Conservation (phyloP, 2,329 filamentous ascomycete species). For the Colletotrichum sp. region DNA sequence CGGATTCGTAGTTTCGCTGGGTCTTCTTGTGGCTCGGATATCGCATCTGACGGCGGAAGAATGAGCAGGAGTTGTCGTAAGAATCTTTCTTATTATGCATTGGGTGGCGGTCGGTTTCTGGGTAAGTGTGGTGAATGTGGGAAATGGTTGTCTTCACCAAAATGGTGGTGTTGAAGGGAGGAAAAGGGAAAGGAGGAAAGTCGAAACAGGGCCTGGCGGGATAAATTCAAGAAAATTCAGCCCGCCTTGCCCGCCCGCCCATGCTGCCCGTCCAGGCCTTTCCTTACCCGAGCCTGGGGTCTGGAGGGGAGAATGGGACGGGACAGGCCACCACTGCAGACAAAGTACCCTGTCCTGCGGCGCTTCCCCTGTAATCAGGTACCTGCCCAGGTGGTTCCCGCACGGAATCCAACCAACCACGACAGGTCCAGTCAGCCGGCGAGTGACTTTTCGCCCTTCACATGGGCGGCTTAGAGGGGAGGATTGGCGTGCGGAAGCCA, state of each 20-base stretch:
- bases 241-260: not conserved
- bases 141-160: constrained; percentile 24
- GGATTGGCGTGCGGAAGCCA: constrained; percentile 17
- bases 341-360: not conserved
- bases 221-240: constrained; percentile 21
- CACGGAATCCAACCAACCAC: constrained; percentile 6
- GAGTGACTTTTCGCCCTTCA: constrained; percentile 17
- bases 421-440: constrained; percentile 11
- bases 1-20: constrained; percentile 53
- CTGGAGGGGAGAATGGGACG: not conserved
- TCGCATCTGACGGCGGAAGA: constrained; percentile 65
- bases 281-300: not conserved
- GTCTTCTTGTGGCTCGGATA: constrained; percentile 53
- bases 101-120: constrained; percentile 37
- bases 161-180: constrained; percentile 25
- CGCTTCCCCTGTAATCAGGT: not conserved
- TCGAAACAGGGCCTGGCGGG: constrained; percentile 4
- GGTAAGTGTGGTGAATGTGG: constrained; percentile 19
- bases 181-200: constrained; percentile 14
- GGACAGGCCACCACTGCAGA: constrained; percentile 13
- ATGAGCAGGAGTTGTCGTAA: constrained; percentile 48
- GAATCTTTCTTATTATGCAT: constrained; percentile 61
- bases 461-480: not conserved
- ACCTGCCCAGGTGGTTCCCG: not conserved
- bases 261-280: not conserved